Evolutionary conservation across 805 yeast genomes (phyloP).

Genomic region (Nakazawaea populi): DNA sequence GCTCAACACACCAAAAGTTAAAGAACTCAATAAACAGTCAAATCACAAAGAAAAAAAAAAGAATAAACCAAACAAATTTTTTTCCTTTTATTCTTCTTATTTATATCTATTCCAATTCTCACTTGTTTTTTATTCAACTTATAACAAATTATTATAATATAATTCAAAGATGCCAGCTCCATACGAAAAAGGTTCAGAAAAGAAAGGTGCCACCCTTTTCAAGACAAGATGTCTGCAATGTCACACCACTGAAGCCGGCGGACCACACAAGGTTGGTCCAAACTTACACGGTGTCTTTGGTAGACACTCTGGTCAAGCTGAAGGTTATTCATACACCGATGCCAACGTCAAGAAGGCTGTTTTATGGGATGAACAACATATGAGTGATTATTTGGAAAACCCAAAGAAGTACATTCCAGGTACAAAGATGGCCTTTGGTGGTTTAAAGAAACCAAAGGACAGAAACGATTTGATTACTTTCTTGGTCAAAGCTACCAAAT

Average conservation of each 20-base stretch:
- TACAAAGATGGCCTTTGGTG: slow-evolving; percentile 99
- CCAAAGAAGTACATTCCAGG: slow-evolving; percentile 99
- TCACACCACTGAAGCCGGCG: slow-evolving; percentile 94
- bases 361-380: slow-evolving; percentile 77
- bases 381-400: slow-evolving; percentile 95
- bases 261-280: slow-evolving; percentile 99
- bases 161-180: slow-evolving; percentile 30
- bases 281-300: slow-evolving; percentile 93
- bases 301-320: slow-evolving; percentile 87
- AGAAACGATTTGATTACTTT: slow-evolving; percentile 94
- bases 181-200: slow-evolving; percentile 52
- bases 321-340: slow-evolving; percentile 93
- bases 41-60: too few species aligned
- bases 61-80: neutral
- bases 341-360: slow-evolving; percentile 98
- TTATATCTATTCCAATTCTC: neutral
- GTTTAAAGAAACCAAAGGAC: slow-evolving; percentile 98
- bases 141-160: slow-evolving; percentile 7
- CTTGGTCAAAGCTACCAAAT: slow-evolving; percentile 53
- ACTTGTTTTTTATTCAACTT: neutral
- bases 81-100: neutral
- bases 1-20: too few species aligned
- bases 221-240: slow-evolving; percentile 99
- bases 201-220: slow-evolving; percentile 97
- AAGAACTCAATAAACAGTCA: too few species aligned